These are phyloP conservation scores for Sporothrix globosa DNA, from an alignment of 2,329 filamentous ascomycete genomes.

Conservation along the genomic window DNA sequence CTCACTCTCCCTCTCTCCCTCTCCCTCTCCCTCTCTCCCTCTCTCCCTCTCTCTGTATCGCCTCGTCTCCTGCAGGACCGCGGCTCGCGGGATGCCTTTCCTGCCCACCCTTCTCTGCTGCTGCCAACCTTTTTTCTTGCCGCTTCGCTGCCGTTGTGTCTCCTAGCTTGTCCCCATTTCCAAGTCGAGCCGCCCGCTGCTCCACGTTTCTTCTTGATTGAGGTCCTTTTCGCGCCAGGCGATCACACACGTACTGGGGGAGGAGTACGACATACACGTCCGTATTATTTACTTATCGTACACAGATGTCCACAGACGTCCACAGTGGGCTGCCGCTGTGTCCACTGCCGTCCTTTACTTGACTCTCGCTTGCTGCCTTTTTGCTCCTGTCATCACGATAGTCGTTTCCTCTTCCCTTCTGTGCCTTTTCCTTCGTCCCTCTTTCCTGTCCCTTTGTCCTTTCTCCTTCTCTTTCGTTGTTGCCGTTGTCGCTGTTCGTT, in stretches of 20 bases:
- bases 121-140: background rate
- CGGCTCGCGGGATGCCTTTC: conserved; percentile 12
- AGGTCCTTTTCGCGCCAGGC: conserved; percentile 6
- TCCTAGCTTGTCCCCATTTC: conserved; percentile 9
- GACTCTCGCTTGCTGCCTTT: conserved; percentile 25
- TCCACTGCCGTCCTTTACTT: conserved; percentile 24
- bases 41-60: background rate
- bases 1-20: background rate
- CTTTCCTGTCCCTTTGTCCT: background rate
- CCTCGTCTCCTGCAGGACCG: conserved; percentile 1
- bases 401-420: background rate
- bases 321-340: no score
- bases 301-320: background rate
- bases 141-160: conserved; percentile 3
- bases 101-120: background rate
- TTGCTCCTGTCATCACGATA: conserved; percentile 9
- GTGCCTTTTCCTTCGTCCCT: background rate
- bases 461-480: background rate
- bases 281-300: no score
- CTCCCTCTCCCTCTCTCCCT: background rate
- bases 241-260: background rate
- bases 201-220: conserved; percentile 29
- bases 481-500: background rate
- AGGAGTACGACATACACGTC: background rate
- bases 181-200: background rate